Conservation (phyloP, 495 filamentous ascomycete genomes). For the Daldinia loculata region DNA sequence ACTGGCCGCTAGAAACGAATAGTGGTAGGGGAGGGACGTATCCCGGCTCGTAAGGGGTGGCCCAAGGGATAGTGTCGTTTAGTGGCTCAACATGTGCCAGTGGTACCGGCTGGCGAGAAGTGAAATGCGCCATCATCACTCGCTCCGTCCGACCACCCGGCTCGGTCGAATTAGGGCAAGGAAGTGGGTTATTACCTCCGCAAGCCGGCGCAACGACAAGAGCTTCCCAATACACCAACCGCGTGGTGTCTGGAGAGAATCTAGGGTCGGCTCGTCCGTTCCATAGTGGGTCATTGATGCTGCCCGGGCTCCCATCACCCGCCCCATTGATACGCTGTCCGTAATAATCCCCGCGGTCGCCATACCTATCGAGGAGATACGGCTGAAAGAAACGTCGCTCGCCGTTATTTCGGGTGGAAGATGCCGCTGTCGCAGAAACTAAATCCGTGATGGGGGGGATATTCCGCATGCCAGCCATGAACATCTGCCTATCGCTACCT, state of each 20-base stretch:
- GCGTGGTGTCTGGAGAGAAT: constrained; percentile 39
- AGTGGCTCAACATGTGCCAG: neutral
- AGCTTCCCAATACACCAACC: constrained; percentile 38
- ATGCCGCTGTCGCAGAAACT: constrained; percentile 12
- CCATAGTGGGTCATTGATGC: constrained; percentile 44
- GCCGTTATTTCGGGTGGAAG: constrained; percentile 43
- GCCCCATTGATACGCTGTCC: constrained; percentile 43
- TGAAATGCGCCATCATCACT: neutral
- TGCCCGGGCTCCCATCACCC: constrained; percentile 39
- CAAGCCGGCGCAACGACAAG: constrained; percentile 10
- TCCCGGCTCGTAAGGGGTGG: neutral
- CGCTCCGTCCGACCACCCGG: neutral
- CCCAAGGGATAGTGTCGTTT: neutral
- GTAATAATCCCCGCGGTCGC: constrained; percentile 39
- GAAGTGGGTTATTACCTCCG: neutral
- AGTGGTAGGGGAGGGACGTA: neutral
- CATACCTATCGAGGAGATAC: constrained; percentile 41
- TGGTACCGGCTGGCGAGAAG: neutral
- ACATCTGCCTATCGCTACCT: constrained; percentile 37
- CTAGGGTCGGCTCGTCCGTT: constrained; percentile 43
- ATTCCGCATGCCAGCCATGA: constrained; percentile 44
- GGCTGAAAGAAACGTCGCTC: constrained; percentile 43
- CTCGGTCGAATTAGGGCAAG: neutral
- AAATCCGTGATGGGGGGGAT: constrained; percentile 43
- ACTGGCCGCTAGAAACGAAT: neutral